Evolutionary conservation across 768 basidiomycete genomes (phyloP).

Genomic region (Termitomyces sp.): DNA sequence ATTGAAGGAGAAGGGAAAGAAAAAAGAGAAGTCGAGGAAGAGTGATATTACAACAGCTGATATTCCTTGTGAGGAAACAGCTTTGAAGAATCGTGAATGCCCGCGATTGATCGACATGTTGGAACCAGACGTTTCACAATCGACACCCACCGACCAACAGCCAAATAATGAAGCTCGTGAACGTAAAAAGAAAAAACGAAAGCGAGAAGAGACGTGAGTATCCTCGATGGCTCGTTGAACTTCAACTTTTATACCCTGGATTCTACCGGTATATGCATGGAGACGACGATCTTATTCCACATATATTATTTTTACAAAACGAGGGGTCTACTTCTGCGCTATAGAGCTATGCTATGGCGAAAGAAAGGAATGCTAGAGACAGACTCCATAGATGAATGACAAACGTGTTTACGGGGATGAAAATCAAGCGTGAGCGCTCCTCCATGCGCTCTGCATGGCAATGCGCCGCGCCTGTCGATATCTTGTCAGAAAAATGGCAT

Average conservation of each 20-base stretch:
- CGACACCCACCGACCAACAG: too few relatives aligned
- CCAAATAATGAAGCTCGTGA: not conserved
- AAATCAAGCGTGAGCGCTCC: constrained; percentile 55
- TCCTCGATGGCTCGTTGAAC: not conserved
- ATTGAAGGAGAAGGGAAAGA: constrained; percentile 2
- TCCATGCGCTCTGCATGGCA: constrained; percentile 89
- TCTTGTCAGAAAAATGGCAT: not conserved
- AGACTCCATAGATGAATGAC: constrained; percentile 13
- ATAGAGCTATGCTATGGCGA: not conserved
- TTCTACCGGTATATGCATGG: not conserved
- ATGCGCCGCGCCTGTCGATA: constrained; percentile 68
- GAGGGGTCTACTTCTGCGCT: constrained; percentile 14
- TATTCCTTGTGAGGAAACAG: not conserved
- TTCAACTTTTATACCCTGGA: not conserved
- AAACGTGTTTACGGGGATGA: not conserved
- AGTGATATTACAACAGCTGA: not conserved
- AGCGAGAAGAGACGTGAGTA: constrained; percentile 5
- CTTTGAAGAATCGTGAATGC: not conserved
- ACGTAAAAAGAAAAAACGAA: constrained; percentile 14
- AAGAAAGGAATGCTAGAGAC: constrained; percentile 3
- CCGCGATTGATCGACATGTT: not conserved
- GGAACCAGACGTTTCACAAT: not conserved
- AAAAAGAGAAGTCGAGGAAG: constrained; percentile 3
- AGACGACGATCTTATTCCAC: constrained; percentile 10
- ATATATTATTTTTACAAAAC: constrained; percentile 11